Evolutionary conservation across 208 protist species (phyloP), one percentile per base, ranked within the genome.

Genomic region (Crithidia expoeki): DNA sequence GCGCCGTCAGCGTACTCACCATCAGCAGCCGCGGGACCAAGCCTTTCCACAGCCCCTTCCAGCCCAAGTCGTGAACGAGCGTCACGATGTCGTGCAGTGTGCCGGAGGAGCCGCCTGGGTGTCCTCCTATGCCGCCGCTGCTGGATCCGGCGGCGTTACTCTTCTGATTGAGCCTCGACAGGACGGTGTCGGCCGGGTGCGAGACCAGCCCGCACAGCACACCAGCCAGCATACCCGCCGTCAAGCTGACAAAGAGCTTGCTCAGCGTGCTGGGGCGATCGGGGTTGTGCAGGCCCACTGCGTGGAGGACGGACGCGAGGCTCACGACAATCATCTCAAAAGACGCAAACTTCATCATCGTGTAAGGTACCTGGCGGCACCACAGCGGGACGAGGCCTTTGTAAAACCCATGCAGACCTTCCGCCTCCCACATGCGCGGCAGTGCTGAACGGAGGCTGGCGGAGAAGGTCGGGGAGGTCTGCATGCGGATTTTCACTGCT

Each of bases 171-270:
- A 98, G 53, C 62, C 88, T 90, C 7, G 96, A 98, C 16, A 98
- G 72, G n/a, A 99, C 52, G 12, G 93, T 97, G 76, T 99, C 98
- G 23, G 96, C 96, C 16, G 98, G 98, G 77, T 99, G 98, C 12
- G 97, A 98, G 34, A 98, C 86, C 53, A 97, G 68, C 11, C 85
- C 94, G 71, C 89, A 96, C 34, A 97, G 62, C 19, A 98, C 56
- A 58, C 98, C 98, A 9, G 98, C 93, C 61, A 94, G 72, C 63
- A 96, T 83, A 68, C 97, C 97, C 14, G 94, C 78, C 32, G 84
- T 40, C 23, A 96, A 30, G 7, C 58, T 68, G 9, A 72, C 44
- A 12, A 72, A 7, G 21, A 72, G 49, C 56, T 55, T 68, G n/a
- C 17, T 57, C 19, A 34, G 47, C 55, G 42, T 57, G 25, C 70